Base-by-base conservation (phyloP, 176 grass and related monocot species). In the Bromus sterilis region DNA sequence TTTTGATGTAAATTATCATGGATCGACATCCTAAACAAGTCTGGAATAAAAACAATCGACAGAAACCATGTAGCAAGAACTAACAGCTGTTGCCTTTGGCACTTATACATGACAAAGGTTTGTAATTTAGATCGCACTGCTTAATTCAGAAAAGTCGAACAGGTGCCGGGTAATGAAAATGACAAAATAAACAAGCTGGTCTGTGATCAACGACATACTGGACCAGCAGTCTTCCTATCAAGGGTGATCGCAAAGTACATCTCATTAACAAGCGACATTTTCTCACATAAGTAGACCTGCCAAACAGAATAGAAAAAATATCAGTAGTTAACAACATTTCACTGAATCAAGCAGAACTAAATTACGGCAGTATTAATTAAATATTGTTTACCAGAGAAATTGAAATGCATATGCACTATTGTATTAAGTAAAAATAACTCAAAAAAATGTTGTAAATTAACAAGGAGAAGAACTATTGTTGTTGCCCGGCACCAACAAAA, bases 201-300 rank as follows among this genome's bases (percentile, higher is more conserved):
- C 21, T 49, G 40, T 61, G 63, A 44, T 46, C 60, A 84, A 81
- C 12, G 57, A 89, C 89, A 81, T 96, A 99, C 97, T 43, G 97
- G 93, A 71, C 97, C 97, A 84, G 97, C 89, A 86, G 89, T 85
- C 12, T 80, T 90, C 76, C 97, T 91, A 74, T 99, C 97, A 78
- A 99, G 97, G 64, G 93, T 99, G 73, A 99, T 99, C 49, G 97
- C 93, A 75, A 99, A 99, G 83, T 99, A 99, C 97, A 99, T 99
- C 86, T 98, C 97, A 70, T 99, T 99, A 77, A 95, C 91, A 83
- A 99, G 93, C 64, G 91, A 93, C 70, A 98, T 64, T 78, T 98
- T 98, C 83, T 98, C 86, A 71, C 95, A 98, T 64, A 98, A 87
- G 80, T 99, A 99, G 24, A 96, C 93, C 97, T 99, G 91, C 43